Conservation (phyloP, 208 protist species). For the Trypanosoma conorhini region DNA sequence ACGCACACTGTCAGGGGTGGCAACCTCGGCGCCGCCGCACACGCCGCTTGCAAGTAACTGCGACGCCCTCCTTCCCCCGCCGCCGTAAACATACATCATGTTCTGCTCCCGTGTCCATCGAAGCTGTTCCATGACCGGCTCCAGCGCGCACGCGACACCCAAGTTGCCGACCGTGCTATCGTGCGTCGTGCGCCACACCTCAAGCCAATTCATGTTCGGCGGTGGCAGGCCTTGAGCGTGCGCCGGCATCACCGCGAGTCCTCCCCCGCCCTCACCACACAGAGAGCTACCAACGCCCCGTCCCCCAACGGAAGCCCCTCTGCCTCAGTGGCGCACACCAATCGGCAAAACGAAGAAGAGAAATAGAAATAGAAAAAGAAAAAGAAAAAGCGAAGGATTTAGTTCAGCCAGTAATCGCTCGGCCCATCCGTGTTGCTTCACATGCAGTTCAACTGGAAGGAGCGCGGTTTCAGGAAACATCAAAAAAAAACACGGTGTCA, state of each 20-base stretch:
- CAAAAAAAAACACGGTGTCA: background rate
- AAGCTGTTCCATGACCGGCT: slow-evolving; percentile 38
- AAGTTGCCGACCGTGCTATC: slow-evolving; percentile 44
- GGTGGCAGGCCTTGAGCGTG: background rate
- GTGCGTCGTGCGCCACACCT: slow-evolving; percentile 51
- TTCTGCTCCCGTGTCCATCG: slow-evolving; percentile 31
- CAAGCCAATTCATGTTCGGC: slow-evolving; percentile 31
- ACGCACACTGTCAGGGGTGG: background rate
- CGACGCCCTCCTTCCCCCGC: background rate
- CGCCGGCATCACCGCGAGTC: background rate
- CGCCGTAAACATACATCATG: slow-evolving; percentile 34
- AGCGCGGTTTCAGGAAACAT: background rate
- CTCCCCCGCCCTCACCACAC: background rate
- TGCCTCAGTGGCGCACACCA: background rate
- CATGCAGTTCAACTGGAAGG: background rate
- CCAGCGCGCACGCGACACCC: slow-evolving; percentile 40
- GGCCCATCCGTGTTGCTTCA: too few relatives aligned
- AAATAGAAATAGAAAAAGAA: background rate
- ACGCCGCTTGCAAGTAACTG: background rate
- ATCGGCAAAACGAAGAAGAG: background rate
- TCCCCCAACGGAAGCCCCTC: background rate
- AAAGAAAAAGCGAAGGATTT: too few relatives aligned
- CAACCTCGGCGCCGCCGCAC: background rate
- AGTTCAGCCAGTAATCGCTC: too few relatives aligned
- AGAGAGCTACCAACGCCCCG: background rate